Evolutionary conservation across 495 filamentous ascomycete species (phyloP).

Genomic region (Penicillium coprophilum): DNA sequence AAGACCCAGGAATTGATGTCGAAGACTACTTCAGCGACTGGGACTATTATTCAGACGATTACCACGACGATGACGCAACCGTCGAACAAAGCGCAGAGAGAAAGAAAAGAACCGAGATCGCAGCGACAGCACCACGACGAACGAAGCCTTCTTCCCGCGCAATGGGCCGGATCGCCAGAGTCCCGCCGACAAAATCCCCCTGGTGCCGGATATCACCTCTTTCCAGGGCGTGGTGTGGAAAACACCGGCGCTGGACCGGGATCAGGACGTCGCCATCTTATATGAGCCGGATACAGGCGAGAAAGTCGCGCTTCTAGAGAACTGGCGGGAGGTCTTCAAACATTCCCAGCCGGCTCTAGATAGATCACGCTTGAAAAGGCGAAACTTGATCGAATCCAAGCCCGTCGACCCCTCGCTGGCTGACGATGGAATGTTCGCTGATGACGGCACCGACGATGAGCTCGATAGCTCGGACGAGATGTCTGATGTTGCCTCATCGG

Average conservation of each 20-base stretch:
- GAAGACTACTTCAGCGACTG: slow-evolving; percentile 50
- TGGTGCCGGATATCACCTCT: slow-evolving; percentile 26
- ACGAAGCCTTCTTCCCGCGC: background rate
- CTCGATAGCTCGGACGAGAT: slow-evolving; percentile 21
- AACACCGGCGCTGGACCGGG: slow-evolving; percentile 20
- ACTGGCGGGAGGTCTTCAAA: slow-evolving; percentile 55
- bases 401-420: slow-evolving; percentile 1
- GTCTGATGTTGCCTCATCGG: slow-evolving; percentile 20
- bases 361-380: slow-evolving; percentile 24
- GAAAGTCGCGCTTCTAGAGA: slow-evolving; percentile 47
- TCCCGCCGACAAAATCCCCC: slow-evolving; percentile 10
- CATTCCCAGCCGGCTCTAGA: slow-evolving; percentile 36
- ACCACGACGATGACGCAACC: slow-evolving; percentile 49
- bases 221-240: slow-evolving; percentile 48
- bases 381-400: background rate
- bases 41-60: slow-evolving; percentile 53
- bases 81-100: slow-evolving; percentile 15
- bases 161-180: background rate
- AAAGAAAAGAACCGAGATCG: slow-evolving; percentile 13
- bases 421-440: slow-evolving; percentile 10
- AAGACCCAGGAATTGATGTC: slow-evolving; percentile 43
- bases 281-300: slow-evolving; percentile 42
- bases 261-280: slow-evolving; percentile 32
- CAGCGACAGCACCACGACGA: slow-evolving; percentile 17
- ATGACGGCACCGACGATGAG: slow-evolving; percentile 16